These are phyloP conservation scores for Infundibulicybe gibba DNA, from an alignment of 768 basidiomycete genomes.

Conservation along the genomic window DNA sequence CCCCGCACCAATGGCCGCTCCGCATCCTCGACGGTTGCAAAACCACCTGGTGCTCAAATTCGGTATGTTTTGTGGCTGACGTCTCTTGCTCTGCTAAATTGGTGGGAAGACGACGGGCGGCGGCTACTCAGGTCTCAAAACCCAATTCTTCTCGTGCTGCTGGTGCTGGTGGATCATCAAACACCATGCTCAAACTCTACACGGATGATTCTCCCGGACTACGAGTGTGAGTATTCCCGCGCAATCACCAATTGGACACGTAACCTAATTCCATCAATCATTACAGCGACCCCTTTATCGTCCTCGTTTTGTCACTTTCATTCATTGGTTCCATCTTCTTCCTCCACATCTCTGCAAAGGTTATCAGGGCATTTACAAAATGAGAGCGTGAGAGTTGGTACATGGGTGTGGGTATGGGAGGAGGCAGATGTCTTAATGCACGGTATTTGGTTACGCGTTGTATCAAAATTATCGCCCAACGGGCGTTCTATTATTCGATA, in stretches of 20 bases:
- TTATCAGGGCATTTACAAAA: conserved; percentile 90
- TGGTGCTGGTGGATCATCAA: conserved; percentile 93
- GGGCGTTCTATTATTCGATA: conserved; percentile 29
- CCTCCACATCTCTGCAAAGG: conserved; percentile 94
- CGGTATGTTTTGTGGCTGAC: conserved; percentile 46
- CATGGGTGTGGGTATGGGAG: conserved; percentile 3
- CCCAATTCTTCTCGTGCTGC: conserved; percentile 90
- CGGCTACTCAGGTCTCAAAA: conserved; percentile 55
- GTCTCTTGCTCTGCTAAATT: not conserved
- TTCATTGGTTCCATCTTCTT: conserved; percentile 99
- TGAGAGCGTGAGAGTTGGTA: conserved; percentile 28
- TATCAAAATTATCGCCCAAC: conserved; percentile 29
- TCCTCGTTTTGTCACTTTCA: conserved; percentile 90
- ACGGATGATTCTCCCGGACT: conserved; percentile 97
- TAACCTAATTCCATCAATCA: conserved; percentile 1
- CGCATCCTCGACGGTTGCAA: conserved; percentile 51
- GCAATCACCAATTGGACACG: conserved; percentile 1
- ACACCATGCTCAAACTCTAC: conserved; percentile 99
- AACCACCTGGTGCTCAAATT: conserved; percentile 78
- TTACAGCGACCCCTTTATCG: conserved; percentile 90
- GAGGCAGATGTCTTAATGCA: conserved; percentile 6
- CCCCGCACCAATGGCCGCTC: conserved; percentile 38
- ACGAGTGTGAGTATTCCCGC: conserved; percentile 74
- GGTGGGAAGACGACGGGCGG: conserved; percentile 63
- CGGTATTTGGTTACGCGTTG: conserved; percentile 29